These are phyloP conservation scores for Claviceps sp. DNA, from an alignment of 2,329 filamentous ascomycete species.

Conservation along the genomic window DNA sequence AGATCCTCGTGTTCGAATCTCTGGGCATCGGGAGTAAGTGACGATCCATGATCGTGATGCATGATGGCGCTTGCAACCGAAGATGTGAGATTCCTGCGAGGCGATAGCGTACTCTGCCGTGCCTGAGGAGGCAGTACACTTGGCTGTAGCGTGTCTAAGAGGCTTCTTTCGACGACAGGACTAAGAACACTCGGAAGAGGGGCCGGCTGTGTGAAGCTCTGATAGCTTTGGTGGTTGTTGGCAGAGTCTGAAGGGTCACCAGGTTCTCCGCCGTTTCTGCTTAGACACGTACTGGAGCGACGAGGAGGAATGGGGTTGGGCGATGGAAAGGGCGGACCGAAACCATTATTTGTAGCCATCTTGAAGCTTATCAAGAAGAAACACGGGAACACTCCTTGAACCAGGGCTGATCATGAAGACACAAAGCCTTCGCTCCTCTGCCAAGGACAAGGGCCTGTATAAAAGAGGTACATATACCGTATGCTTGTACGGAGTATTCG, in stretches of 20 bases:
- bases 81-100: background rate
- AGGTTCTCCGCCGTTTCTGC: slow-evolving; percentile 8
- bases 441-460: too few species aligned
- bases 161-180: slow-evolving; percentile 48
- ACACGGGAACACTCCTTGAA: background rate
- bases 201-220: slow-evolving; percentile 6
- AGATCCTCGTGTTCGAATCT: slow-evolving; percentile 43
- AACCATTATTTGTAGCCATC: slow-evolving; percentile 10
- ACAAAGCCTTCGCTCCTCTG: background rate
- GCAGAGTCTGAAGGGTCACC: background rate
- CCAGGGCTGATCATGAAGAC: background rate
- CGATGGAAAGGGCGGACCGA: background rate
- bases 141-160: slow-evolving; percentile 34
- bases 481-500: too few species aligned
- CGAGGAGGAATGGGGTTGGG: slow-evolving; percentile 47
- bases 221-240: slow-evolving; percentile 1
- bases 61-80: slow-evolving; percentile 10
- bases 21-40: slow-evolving; percentile 32
- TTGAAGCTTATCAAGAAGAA: background rate
- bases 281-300: slow-evolving; percentile 40
- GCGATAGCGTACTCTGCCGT: background rate
- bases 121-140: background rate
- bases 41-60: slow-evolving; percentile 20
- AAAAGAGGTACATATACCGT: too few species aligned
- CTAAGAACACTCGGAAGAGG: slow-evolving; percentile 23